Base-by-base conservation (phyloP, 352 stramenopile species). In the Globisporangium cystogenes region DNA sequence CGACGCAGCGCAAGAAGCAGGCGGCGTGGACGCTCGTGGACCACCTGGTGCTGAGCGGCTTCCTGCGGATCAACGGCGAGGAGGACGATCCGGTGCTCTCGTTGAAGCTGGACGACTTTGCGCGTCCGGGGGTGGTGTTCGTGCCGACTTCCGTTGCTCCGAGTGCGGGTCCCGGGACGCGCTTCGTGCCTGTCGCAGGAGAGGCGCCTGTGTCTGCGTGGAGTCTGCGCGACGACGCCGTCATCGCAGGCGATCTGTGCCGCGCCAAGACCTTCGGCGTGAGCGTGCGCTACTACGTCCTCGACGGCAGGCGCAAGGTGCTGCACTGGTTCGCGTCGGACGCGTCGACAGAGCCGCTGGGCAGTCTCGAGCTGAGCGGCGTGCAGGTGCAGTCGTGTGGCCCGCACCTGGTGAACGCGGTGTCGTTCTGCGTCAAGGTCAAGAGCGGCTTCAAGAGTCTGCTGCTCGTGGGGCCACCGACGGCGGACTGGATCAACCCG, bases 251-350 rank as follows among this genome's bases (percentile, higher is more conserved):
- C 1, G 15, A 16, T 7, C 37, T 65, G 14, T 54, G 35, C 18
- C 39, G 45, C 20, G 43, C 41, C 14, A 33, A 41, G 39, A 55
- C 53, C 21, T 11, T 37, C 21, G 35, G 35, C 23, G 54, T 43
- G 24, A 31, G 31, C n/a, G 36, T 60, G 14, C 6, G 11, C 29
- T 65, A 65, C 49, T 52, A 49, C 23, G 43, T 65, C 16, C 18
- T 51, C 7, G 33, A 56, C 36, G 51, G 42, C n/a, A 55, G 14
- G 23, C 33, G 36, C 40, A 60, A 65, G 18, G 8, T 36, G 27
- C 42, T 65, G n/a, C 54, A 52, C 37, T 47, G 48, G 47, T 65
- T 65, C 45, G 52, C 50, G 15, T 60, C 58, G 11, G 58, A 65
- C 21, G 24, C 37, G 10, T 26, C 54, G n/a, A 53, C 31, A 7